A percentile compares a stretch with the other conserved stretches of the same genome.
phyloP scores from a whole-genome alignment of 257 asterid species.

The Lycium barbarum region DNA sequence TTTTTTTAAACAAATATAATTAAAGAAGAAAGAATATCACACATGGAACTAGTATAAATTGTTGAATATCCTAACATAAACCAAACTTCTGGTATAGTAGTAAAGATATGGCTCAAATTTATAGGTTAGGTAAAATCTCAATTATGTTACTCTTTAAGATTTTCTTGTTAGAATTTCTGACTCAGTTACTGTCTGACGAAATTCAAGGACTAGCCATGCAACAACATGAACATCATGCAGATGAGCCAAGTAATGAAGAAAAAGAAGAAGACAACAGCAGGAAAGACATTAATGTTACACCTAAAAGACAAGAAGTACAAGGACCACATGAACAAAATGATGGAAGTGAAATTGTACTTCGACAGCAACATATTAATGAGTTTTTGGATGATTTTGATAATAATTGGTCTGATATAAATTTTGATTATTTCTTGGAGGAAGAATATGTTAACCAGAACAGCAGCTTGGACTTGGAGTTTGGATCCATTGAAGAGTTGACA shows the following conservation, averaged over 20 bases:
- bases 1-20: not conserved
- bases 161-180: not conserved
- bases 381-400: not conserved
- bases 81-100: no score
- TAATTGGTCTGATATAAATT: constrained; percentile 3
- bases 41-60: not conserved
- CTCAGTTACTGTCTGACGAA: rapidly evolving
- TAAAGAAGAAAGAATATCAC: not conserved
- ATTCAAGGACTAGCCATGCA: constrained; percentile 1
- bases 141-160: not conserved
- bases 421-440: not conserved
- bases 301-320: not conserved
- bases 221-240: not conserved
- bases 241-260: not conserved
- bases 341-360: not conserved
- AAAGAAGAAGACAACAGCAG: not conserved
- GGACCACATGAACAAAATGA: not conserved
- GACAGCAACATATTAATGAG: not conserved
- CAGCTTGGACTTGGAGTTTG: not conserved
- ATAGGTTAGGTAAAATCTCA: not conserved
- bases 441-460: not conserved
- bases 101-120: no score
- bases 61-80: not conserved
- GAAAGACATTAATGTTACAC: not conserved
- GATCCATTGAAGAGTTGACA: not conserved